phyloP scores from a whole-genome alignment of 352 stramenopile genomes.

The Peronospora belbahrii region DNA sequence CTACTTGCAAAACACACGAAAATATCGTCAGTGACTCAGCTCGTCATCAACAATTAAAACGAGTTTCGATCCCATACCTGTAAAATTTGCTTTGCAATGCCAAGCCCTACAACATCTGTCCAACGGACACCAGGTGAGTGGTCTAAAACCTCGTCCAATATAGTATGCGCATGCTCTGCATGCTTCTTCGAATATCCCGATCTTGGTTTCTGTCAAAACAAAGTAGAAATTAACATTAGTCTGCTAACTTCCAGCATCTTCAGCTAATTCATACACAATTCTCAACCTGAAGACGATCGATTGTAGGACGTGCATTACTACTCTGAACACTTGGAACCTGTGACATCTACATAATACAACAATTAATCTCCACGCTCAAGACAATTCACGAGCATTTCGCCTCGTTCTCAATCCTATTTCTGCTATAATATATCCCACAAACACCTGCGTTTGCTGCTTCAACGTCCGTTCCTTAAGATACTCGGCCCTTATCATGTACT shows the following conservation, averaged over 20 bases:
- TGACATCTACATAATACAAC: slow-evolving; percentile 4
- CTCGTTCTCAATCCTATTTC: background rate
- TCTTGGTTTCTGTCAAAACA: slow-evolving; percentile 8
- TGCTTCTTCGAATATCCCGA: slow-evolving; percentile 49
- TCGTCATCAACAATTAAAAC: background rate
- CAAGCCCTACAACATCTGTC: slow-evolving; percentile 76
- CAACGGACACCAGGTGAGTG: slow-evolving; percentile 71
- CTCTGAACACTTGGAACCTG: background rate
- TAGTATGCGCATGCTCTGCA: slow-evolving; percentile 56
- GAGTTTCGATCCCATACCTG: slow-evolving; percentile 36
- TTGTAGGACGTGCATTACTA: slow-evolving; percentile 2
- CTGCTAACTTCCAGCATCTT: background rate
- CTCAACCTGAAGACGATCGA: slow-evolving; percentile 10
- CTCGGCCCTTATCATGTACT: slow-evolving; percentile 77
- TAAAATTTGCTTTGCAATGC: slow-evolving; percentile 83
- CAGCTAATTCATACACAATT: background rate
- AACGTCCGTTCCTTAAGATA: slow-evolving; percentile 42
- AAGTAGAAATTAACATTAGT: background rate
- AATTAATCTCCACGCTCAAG: background rate
- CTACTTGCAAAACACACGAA: slow-evolving; percentile 21
- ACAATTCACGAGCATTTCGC: slow-evolving; percentile 1
- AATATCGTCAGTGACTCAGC: background rate
- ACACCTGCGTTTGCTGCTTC: slow-evolving; percentile 21
- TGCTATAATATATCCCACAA: no score
- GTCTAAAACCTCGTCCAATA: slow-evolving; percentile 80